A percentile compares a stretch with the other conserved stretches of the same genome.
phyloP scores from a whole-genome alignment of 2,329 filamentous ascomycete genomes.

The Colletotrichum agaves region DNA sequence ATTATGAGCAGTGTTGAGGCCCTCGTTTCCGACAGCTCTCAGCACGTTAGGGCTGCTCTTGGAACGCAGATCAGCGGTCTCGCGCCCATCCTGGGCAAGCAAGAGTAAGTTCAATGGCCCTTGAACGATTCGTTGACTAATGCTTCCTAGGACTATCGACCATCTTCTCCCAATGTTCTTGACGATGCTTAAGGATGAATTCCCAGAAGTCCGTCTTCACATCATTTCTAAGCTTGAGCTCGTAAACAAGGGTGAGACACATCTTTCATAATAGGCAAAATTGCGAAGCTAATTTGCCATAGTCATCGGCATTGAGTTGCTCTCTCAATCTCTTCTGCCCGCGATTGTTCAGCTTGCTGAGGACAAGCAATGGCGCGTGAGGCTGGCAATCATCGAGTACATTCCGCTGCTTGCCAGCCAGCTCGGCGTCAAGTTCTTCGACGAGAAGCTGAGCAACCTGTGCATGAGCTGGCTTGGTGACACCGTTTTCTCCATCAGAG shows the following conservation, averaged over 20 bases:
- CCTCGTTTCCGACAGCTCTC: slow-evolving; percentile 93
- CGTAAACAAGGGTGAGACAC: slow-evolving; percentile 84
- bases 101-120: slow-evolving; percentile 77
- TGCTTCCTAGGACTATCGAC: slow-evolving; percentile 79
- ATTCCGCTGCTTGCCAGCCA: slow-evolving; percentile 96
- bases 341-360: slow-evolving; percentile 97
- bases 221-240: slow-evolving; percentile 99
- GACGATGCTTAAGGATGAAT: slow-evolving; percentile 99
- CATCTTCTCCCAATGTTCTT: slow-evolving; percentile 99
- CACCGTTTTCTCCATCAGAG: slow-evolving; percentile 97
- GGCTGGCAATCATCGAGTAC: slow-evolving; percentile 98
- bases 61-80: slow-evolving; percentile 97
- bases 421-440: slow-evolving; percentile 96
- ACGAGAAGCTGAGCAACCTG: slow-evolving; percentile 92
- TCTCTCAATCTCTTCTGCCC: slow-evolving; percentile 95
- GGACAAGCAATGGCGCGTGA: slow-evolving; percentile 99
- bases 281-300: slow-evolving; percentile 5
- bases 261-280: not conserved
- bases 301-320: slow-evolving; percentile 98
- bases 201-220: slow-evolving; percentile 96
- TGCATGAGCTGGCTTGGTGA: slow-evolving; percentile 99
- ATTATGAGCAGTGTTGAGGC: slow-evolving; percentile 98
- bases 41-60: slow-evolving; percentile 94
- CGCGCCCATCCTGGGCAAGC: slow-evolving; percentile 95
- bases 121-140: slow-evolving; percentile 6